A percentile compares a stretch with the other conserved stretches of the same genome.
Evolutionary conservation across 169 alveolate species (phyloP).

Genomic region (Plasmodium vinckei): DNA sequence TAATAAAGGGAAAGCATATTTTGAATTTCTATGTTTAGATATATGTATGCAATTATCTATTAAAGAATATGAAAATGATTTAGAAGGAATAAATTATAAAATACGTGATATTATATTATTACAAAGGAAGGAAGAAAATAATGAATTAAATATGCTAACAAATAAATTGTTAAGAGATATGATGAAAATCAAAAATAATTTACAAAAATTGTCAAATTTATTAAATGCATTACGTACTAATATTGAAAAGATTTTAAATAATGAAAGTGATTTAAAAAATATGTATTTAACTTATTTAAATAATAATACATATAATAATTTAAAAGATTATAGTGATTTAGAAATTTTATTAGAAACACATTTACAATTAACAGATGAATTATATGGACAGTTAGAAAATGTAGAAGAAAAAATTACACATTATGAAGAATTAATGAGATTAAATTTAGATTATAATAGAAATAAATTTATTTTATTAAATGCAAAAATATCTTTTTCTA

Average conservation of each 20-base stretch:
- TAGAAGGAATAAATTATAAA: conserved; percentile 17
- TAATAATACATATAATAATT: background rate
- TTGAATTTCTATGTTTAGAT: conserved; percentile 58
- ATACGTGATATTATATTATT: conserved; percentile 18
- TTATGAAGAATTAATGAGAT: conserved; percentile 66
- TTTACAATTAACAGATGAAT: conserved; percentile 63
- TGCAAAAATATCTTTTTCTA: conserved; percentile 56
- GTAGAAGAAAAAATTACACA: conserved; percentile 67
- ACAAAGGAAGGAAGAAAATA: conserved; percentile 53
- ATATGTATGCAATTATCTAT: conserved; percentile 64
- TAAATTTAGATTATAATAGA: conserved; percentile 62
- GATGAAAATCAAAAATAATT: conserved; percentile 61
- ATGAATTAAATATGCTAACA: conserved; percentile 49
- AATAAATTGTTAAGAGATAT: conserved; percentile 42
- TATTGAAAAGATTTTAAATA: conserved; percentile 49
- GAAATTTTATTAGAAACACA: conserved; percentile 67
- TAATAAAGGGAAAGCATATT: conserved; percentile 13
- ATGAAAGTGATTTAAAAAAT: conserved; percentile 33
- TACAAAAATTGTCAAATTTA: conserved; percentile 51
- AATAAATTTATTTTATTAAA: conserved; percentile 59
- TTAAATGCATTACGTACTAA: conserved; percentile 53
- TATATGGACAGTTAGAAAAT: conserved; percentile 51
- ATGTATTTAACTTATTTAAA: conserved; percentile 49
- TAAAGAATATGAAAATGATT: conserved; percentile 43
- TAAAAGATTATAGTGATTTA: conserved; percentile 38